phyloP scores from a whole-genome alignment of 1,284 basidiomycete species.

The Takashimella koratensis region DNA sequence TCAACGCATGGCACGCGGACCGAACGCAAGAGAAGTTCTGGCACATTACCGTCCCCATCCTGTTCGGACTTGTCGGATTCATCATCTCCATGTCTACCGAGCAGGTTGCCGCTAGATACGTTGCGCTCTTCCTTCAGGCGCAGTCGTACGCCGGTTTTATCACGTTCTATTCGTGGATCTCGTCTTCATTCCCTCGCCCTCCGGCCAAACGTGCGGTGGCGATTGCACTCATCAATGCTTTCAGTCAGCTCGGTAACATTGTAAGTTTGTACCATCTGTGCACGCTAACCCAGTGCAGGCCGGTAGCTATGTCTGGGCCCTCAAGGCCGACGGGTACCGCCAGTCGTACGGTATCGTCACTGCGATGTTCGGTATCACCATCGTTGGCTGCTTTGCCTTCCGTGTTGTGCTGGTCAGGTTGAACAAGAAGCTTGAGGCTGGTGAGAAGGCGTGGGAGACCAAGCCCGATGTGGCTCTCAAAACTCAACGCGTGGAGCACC shows the following conservation, averaged over 20 bases:
- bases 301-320: conserved; percentile 58
- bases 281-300: too few species aligned
- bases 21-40: conserved; percentile 55
- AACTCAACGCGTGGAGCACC: conserved; percentile 50
- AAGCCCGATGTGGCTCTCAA: conserved; percentile 27
- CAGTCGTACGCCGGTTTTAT: conserved; percentile 42
- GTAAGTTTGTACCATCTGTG: too few species aligned
- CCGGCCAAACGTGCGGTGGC: conserved; percentile 42
- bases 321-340: conserved; percentile 32
- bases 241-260: conserved; percentile 51
- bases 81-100: conserved; percentile 40
- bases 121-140: conserved; percentile 46
- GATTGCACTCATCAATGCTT: conserved; percentile 45
- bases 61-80: conserved; percentile 38
- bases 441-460: conserved; percentile 28
- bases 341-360: conserved; percentile 40
- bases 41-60: conserved; percentile 55
- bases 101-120: conserved; percentile 43
- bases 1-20: conserved; percentile 68
- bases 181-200: conserved; percentile 44
- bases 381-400: conserved; percentile 31
- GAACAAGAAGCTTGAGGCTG: conserved; percentile 39
- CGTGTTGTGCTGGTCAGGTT: conserved; percentile 27
- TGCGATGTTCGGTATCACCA: conserved; percentile 35
- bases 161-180: conserved; percentile 41